Conservation (phyloP, 192 early-diverging fungal species). For the Mortierella alpina region DNA sequence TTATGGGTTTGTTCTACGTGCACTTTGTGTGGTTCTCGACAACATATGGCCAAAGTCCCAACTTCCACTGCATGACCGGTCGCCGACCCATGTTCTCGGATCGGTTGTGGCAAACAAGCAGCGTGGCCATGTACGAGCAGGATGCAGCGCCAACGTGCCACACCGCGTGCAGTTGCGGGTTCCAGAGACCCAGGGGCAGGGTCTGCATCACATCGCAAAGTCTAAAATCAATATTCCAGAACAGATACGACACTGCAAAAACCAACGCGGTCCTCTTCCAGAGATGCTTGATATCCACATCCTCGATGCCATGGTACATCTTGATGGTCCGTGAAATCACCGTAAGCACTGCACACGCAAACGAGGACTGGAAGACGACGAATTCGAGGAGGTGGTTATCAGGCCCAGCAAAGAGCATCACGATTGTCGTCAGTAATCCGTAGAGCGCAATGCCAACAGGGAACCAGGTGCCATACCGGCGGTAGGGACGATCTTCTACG, state of each 20-base stretch:
- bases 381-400: conserved; percentile 37
- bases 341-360: conserved; percentile 25
- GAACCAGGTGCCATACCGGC: conserved; percentile 49
- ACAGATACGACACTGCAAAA: conserved; percentile 14
- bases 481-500: conserved; percentile 39
- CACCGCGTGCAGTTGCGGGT: conserved; percentile 41
- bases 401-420: conserved; percentile 42
- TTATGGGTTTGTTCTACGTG: too few relatives aligned
- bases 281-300: conserved; percentile 8
- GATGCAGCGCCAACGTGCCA: conserved; percentile 42
- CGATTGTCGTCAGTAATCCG: conserved; percentile 30
- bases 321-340: conserved; percentile 40
- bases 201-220: conserved; percentile 39
- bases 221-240: conserved; percentile 46
- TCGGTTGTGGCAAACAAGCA: conserved; percentile 35
- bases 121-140: conserved; percentile 27
- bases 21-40: conserved; percentile 20
- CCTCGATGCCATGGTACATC: conserved; percentile 26
- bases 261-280: conserved; percentile 4
- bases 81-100: conserved; percentile 30
- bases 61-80: conserved; percentile 33
- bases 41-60: conserved; percentile 29
- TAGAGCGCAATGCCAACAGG: conserved; percentile 46
- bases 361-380: conserved; percentile 43
- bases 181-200: conserved; percentile 29